Base-by-base conservation (phyloP, 2,329 filamentous ascomycete genomes). In the Plectosphaerella sp. region DNA sequence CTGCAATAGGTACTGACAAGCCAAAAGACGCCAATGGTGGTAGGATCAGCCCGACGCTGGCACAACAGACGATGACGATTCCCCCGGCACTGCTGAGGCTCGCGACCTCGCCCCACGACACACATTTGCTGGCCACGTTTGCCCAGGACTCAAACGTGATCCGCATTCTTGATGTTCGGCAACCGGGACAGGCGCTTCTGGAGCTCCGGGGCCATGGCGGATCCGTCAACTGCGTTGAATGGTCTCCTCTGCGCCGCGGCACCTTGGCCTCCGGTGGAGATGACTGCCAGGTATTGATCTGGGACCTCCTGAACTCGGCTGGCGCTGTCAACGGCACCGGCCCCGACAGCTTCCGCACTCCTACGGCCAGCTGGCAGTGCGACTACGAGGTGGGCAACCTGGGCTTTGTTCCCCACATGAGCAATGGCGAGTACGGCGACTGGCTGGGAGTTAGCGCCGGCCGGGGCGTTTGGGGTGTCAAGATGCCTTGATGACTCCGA, bases 111-210 rank as follows among this genome's bases (percentile, higher is more conserved):
- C 94, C 94, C 2, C 93, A 97, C 63, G 94, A 99, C 68, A 88
- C 91, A 7, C 92, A 99, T 67, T 84, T 99, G 35, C 83, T 99
- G 36, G 93, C 93, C n/a, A 99, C 94, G 0, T 97, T 99, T 68
- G 93, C 94, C 16, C 87, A 91, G 64, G 94, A 97, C 66, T 96
- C 90, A 4, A 92, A 87, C 62, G 76, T 96, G 35, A 92, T 99
- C 65, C 90, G 94, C 47, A 96, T 99, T 51, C 84, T 99, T 28
- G 94, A 99, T 64, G 93, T 97, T 3, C 87, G 94, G 47, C 94
- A 99, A 71, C 94, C 94, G 0, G 94, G 94, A 6, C 94, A 97
- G 70, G 94, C 94, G 3, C 80, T 99, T 5, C 82, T 99, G 24
- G 94, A 99, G 67, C 84, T 99, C 37, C 89, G 89, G 47, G 94